Conservation (phyloP, 805 yeast species). For the Kazachstania psychrophila region DNA sequence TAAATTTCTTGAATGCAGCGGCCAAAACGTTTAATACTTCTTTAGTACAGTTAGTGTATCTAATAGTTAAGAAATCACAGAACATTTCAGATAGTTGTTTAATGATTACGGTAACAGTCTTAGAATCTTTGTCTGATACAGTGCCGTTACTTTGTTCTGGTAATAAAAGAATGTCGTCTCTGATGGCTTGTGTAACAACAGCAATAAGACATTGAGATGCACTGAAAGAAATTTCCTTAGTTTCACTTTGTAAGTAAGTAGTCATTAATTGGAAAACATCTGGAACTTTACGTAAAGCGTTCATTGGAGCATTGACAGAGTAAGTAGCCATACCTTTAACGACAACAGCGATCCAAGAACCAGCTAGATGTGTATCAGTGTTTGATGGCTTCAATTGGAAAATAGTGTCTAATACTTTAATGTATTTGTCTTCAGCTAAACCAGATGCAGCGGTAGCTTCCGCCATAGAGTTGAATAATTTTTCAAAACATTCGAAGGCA, state of each 20-base stretch:
- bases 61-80: constrained; percentile 56
- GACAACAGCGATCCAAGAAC: constrained; percentile 90
- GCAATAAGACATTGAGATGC: constrained; percentile 86
- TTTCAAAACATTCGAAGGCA: constrained; percentile 65
- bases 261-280: constrained; percentile 46
- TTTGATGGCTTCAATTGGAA: constrained; percentile 72
- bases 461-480: constrained; percentile 20
- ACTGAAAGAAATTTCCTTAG: constrained; percentile 54
- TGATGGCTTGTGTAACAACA: constrained; percentile 55
- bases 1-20: constrained; percentile 52
- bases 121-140: constrained; percentile 33
- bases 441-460: constrained; percentile 38
- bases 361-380: constrained; percentile 78
- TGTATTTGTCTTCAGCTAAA: constrained; percentile 54
- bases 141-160: constrained; percentile 37
- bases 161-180: constrained; percentile 46
- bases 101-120: constrained; percentile 48
- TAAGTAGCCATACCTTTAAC: constrained; percentile 67
- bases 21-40: constrained; percentile 64
- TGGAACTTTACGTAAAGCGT: constrained; percentile 50
- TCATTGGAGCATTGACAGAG: constrained; percentile 41
- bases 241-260: constrained; percentile 59
- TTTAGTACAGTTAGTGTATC: constrained; percentile 65
- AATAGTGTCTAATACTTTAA: constrained; percentile 57
- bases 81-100: constrained; percentile 46